Evolutionary conservation across 2,329 filamentous ascomycete species (phyloP), one percentile per base, ranked within the genome.

Genomic region (Catunica adiposa): DNA sequence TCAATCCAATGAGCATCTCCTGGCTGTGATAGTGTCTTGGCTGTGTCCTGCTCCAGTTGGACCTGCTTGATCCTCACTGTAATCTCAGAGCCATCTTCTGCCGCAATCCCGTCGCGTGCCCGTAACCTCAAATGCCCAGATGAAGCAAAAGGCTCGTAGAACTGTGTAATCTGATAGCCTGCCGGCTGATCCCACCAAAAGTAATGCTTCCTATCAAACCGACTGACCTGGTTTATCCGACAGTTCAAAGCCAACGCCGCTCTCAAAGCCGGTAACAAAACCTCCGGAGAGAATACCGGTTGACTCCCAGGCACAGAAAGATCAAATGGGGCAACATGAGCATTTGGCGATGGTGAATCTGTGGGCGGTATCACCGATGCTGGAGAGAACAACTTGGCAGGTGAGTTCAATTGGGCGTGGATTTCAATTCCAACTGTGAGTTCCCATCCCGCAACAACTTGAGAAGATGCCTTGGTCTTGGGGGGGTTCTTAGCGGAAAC

Each of bases 161-260:
- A 97, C 66, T 98, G 92, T 1, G 92, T 98, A 60, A 98, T 94
- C 68, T 98, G 92, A 68, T 98, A 98, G 0, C 92, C 92, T 0
- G 87, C 79, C 0, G 92, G 92, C 68, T 98, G 92, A 67, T 98
- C 92, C 79, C 92, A 94, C 73, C 96, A 95, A 69, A 98, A 97
- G 69, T 98, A 98, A 68, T 98, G 92, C 67, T 98, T 98, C 60
- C 92, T 78, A 68, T 98, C 92, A 70, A 96, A 98, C 55, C 79
- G 80, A 67, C 89, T 95, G 62, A 79, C 75, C 1, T 70, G 73
- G 65, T 94, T 84, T 54, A 97, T 77, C 1, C 81, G 71, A 68
- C 92, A 97, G 57, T 83, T 79, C 47, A 98, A 73, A 0, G 89
- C 87, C 52, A 96, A 71, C 0, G 92, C 90, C 17, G 90, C 90